A percentile compares a stretch with the other conserved stretches of the same genome.
phyloP scores from a whole-genome alignment of 2,329 filamentous ascomycete species.

The Fusarium decemcellulare region DNA sequence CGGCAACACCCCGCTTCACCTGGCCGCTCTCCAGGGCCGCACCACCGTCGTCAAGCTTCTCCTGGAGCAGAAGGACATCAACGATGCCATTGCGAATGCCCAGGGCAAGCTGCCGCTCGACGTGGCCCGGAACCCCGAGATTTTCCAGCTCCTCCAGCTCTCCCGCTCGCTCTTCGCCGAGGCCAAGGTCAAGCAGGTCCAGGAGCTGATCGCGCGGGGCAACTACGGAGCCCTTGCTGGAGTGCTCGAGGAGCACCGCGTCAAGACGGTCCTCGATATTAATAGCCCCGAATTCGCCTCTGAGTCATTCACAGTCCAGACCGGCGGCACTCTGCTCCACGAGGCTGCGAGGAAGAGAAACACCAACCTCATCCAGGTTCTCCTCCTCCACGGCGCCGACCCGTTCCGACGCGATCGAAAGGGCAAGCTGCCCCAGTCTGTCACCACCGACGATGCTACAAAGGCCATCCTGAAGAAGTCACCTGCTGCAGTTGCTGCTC shows the following conservation, averaged over 20 bases:
- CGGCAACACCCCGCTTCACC: conserved; percentile 92
- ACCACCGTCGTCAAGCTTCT: conserved; percentile 85
- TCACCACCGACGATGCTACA: conserved; percentile 94
- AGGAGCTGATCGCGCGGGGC: conserved; percentile 79
- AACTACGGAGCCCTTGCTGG: conserved; percentile 86
- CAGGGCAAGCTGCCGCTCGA: conserved; percentile 90
- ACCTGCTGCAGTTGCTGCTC: conserved; percentile 92
- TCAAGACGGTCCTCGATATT: conserved; percentile 90
- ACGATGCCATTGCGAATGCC: conserved; percentile 89
- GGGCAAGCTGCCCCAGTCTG: conserved; percentile 94
- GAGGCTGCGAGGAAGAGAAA: conserved; percentile 93
- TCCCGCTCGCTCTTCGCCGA: conserved; percentile 92
- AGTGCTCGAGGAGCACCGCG: conserved; percentile 85
- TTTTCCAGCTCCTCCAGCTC: conserved; percentile 95
- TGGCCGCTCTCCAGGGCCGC: conserved; percentile 88
- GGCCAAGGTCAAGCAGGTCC: conserved; percentile 85
- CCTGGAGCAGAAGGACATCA: conserved; percentile 85
- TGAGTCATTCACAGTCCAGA: conserved; percentile 81
- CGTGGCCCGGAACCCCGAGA: conserved; percentile 90
- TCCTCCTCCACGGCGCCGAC: conserved; percentile 94
- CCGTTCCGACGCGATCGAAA: conserved; percentile 96
- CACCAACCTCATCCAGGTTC: conserved; percentile 86
- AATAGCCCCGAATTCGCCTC: conserved; percentile 92
- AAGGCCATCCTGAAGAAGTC: conserved; percentile 92
- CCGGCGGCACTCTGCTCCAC: conserved; percentile 93